A percentile compares a stretch with the other conserved stretches of the same genome.
phyloP scores from a whole-genome alignment of 108 stramenopile genomes.

The Nitzschia putrida region DNA sequence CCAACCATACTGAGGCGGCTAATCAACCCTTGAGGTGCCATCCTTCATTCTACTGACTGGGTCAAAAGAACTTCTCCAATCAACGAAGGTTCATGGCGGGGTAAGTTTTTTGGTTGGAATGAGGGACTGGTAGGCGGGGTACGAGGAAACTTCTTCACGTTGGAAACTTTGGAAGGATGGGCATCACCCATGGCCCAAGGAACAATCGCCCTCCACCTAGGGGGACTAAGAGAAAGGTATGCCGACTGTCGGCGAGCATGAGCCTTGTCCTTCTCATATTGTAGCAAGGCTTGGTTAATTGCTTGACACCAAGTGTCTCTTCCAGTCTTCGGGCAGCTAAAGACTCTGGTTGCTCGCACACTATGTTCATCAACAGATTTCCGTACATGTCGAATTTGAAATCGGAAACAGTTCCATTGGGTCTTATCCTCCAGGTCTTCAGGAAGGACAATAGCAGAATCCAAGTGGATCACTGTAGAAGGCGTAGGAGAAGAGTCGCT shows the following conservation, averaged over 20 bases:
- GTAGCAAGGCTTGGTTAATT: constrained; percentile 51
- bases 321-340: constrained; percentile 50
- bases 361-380: constrained; percentile 25
- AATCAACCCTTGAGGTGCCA: neutral
- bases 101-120: neutral
- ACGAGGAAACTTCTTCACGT: neutral
- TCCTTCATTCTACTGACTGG: constrained; percentile 1
- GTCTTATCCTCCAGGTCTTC: constrained; percentile 37
- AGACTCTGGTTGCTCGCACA: constrained; percentile 42
- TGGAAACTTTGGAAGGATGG: constrained; percentile 9
- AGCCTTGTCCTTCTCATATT: constrained; percentile 52
- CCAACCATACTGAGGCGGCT: no score
- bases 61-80: constrained; percentile 9
- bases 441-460: constrained; percentile 64
- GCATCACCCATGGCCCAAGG: constrained; percentile 23
- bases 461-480: constrained; percentile 56
- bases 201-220: constrained; percentile 6
- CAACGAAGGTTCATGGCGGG: constrained; percentile 9
- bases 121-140: constrained; percentile 1
- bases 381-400: constrained; percentile 56
- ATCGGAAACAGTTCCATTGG: constrained; percentile 48
- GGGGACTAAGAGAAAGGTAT: constrained; percentile 23
- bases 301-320: constrained; percentile 66
- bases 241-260: constrained; percentile 14
- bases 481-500: constrained; percentile 36